A percentile compares a stretch with the other conserved stretches of the same genome.
Conservation (phyloP, 1,139 yeast genomes). For the Debaryomycetaceae sp. region DNA sequence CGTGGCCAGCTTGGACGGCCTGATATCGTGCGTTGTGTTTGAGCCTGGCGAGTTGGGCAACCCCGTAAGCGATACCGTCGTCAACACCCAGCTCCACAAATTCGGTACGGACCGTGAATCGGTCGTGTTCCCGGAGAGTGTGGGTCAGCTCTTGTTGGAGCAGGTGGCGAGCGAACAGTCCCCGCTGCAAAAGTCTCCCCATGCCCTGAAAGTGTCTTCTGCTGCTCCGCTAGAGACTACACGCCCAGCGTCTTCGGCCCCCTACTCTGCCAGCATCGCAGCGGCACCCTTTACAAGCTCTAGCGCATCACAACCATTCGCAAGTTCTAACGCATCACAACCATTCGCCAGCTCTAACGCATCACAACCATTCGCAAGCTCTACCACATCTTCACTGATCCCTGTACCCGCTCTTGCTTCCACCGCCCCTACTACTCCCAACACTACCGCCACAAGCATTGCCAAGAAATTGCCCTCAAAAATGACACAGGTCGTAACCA, state of each 20-base stretch:
- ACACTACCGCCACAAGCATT: conserved; percentile 4
- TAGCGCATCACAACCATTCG: not conserved
- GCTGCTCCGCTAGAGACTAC: no score
- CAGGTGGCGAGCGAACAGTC: conserved; percentile 15
- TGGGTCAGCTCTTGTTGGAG: conserved; percentile 66
- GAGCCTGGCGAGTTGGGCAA: conserved; percentile 65
- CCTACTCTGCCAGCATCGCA: not conserved
- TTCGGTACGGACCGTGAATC: conserved; percentile 87
- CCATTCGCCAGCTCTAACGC: not conserved
- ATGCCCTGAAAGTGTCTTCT: not conserved
- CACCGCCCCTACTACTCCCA: not conserved
- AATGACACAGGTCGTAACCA: conserved; percentile 29
- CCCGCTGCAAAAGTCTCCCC: not conserved
- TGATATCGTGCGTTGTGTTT: conserved; percentile 61
- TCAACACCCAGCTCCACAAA: conserved; percentile 59
- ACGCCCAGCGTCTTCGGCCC: not conserved
- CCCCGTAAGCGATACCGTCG: conserved; percentile 53
- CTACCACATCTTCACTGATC: no score
- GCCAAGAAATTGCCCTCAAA: conserved; percentile 10
- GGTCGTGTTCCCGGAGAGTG: conserved; percentile 76
- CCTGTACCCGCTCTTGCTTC: no score
- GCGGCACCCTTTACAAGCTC: not conserved
- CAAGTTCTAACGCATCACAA: not conserved
- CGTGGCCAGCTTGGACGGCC: conserved; percentile 77
- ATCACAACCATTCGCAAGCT: not conserved